Base-by-base conservation (phyloP, 2,329 filamentous ascomycete genomes). In the Cyphellophora europaea region DNA sequence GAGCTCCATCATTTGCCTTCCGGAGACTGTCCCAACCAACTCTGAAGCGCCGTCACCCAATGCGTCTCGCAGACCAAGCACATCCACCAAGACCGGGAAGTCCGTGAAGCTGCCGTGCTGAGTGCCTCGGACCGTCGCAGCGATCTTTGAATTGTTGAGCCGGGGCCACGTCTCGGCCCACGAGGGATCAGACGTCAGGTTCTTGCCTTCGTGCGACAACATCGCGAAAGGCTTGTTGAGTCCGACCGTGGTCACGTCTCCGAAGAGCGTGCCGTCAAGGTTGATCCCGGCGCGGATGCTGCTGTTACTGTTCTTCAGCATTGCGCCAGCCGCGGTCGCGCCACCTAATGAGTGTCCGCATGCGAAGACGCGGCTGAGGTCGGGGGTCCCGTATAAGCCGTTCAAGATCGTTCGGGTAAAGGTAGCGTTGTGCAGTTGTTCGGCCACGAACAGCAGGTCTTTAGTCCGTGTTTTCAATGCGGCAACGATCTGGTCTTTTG, bases 101-200 rank as follows among this genome's bases (percentile, higher is more conserved):
- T n/a, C n/a, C n/a, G n/a, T n/a, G n/a, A n/a, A n/a, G n/a, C n/a
- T n/a, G n/a, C n/a, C n/a, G n/a, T n/a, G n/a, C n/a, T n/a, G n/a
- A n/a, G n/a, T n/a, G n/a, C n/a, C n/a, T n/a, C n/a, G n/a, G n/a
- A n/a, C n/a, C n/a, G n/a, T n/a, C n/a, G n/a, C n/a, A n/a, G n/a
- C n/a, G n/a, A n/a, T n/a, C n/a, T n/a, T n/a, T n/a, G n/a, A n/a
- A n/a, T n/a, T n/a, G n/a, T n/a, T n/a, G n/a, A 36, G 17, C n/a
- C 19, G 33, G n/a, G 33, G 16, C 33, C 33, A 36, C n/a, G 15
- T 11, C 2, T n/a, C 25, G 13, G 33, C 33, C 33, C 33, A 36
- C 16, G 6, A 17, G 3, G 23, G 27, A 8, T 36, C 33, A 4
- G 31, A 28, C n/a, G n/a, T n/a, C 18, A 19, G 15, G 18, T 33